Evolutionary conservation across 345 rosid genomes (phyloP).

Genomic region (Bretschneidera sinensis): DNA sequence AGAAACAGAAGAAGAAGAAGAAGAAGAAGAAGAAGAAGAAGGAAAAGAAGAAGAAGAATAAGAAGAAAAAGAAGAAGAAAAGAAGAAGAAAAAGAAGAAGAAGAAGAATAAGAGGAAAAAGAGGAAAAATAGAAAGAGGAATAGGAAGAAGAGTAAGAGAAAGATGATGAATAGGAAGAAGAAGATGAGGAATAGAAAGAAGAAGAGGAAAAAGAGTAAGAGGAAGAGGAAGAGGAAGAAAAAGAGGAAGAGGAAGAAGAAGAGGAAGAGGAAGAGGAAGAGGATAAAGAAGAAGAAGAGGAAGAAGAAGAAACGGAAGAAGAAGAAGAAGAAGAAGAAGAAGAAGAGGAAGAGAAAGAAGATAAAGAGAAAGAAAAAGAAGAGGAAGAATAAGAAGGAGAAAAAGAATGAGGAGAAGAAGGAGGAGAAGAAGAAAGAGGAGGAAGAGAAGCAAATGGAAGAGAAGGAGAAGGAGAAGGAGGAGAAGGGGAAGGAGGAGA

Average conservation of each 20-base stretch:
- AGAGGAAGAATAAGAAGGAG: background rate
- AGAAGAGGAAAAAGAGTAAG: background rate
- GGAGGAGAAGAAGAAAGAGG: background rate
- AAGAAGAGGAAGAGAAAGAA: background rate
- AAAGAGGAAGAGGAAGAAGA: background rate
- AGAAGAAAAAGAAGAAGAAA: background rate
- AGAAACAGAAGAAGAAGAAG: background rate
- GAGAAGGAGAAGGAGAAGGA: background rate
- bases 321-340: background rate
- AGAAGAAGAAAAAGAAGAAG: background rate
- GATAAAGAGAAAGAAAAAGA: background rate
- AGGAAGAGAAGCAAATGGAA: no score
- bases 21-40: background rate
- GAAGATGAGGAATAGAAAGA: background rate
- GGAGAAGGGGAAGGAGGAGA: background rate
- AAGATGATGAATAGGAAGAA: background rate
- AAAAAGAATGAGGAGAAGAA: background rate
- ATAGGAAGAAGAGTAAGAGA: background rate
- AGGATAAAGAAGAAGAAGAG: background rate
- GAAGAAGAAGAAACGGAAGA: background rate
- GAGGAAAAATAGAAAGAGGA: background rate
- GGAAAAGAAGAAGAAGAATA: background rate
- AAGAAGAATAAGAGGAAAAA: background rate
- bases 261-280: background rate
- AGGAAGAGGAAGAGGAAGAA: background rate